A percentile compares a stretch with the other conserved stretches of the same genome.
Conservation (phyloP, 2,329 filamentous ascomycete species). For the Colletotrichum viniferum region DNA sequence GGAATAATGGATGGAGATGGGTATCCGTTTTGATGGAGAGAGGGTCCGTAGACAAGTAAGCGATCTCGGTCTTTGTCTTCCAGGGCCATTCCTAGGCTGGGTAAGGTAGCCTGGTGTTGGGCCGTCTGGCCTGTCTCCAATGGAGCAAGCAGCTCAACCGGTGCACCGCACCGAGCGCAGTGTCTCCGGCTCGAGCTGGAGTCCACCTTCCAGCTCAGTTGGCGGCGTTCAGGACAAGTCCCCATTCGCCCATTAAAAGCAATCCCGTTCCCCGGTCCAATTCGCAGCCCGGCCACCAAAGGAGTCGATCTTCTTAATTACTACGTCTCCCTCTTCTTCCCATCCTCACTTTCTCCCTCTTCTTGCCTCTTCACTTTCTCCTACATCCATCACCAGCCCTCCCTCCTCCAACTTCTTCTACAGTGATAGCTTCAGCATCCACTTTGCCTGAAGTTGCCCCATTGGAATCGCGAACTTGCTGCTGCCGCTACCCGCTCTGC, state of each 20-base stretch:
- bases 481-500: constrained; percentile 16
- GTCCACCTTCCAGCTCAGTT: constrained; percentile 7
- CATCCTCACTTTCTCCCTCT: neutral
- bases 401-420: neutral
- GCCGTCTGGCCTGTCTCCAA: neutral
- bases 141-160: neutral
- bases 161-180: constrained; percentile 7
- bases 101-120: neutral
- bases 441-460: neutral
- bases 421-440: neutral
- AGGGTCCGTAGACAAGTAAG: neutral
- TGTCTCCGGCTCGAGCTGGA: constrained; percentile 14
- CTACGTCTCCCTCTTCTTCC: neutral
- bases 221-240: neutral
- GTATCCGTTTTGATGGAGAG: neutral
- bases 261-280: constrained; percentile 19
- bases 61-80: neutral
- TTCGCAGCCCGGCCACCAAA: constrained; percentile 10
- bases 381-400: neutral
- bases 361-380: neutral
- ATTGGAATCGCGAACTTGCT: neutral
- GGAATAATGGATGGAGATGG: neutral
- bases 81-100: neutral
- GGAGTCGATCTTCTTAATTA: constrained; percentile 16
- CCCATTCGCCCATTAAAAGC: constrained; percentile 22